Base-by-base conservation (phyloP, 2,329 filamentous ascomycete genomes). In the Penicillium corylophilum region DNA sequence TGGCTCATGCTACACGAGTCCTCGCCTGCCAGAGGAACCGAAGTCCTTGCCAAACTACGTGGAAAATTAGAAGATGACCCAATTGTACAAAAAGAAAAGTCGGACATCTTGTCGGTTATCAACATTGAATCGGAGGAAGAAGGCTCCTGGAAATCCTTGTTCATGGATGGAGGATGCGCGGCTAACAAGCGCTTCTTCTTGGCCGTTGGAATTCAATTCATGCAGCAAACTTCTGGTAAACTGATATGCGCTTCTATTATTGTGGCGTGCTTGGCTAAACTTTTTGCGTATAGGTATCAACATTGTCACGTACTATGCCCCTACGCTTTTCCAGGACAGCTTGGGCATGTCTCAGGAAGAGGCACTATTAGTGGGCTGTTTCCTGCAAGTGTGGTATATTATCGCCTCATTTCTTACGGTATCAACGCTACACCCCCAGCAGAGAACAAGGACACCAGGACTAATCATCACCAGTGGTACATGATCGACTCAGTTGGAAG, bases 381-480 rank as follows among this genome's bases (percentile, higher is more conserved):
- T 64, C 31, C 54, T 64, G 6, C 64, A 66, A 50, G 54, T 66
- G 16, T 66, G 62, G 59, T 67, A 67, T 41, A 50, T 66, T 15
- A 33, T 65, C 8, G 65, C 64, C 15, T 65, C 64, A 5, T 62
- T 65, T 16, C 50, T 64, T 12, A 67, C 67, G n/a, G 60, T 62
- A 51, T 50, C 65, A 40, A 44, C 59, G 22, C 29, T 51, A 13
- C 55, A 60, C 28, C 57, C 20, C 42, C 52, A 28, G n/a, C n/a
- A 44, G 53, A 59, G 47, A 50, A 4, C 23, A 51, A 12, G 7
- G 51, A n/a, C 4, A 18, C 18, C 10, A 5, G 26, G 16, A 5
- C 41, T 43, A 40, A 50, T 23, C 12, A 12, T 18, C 12, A 12
- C 15, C 26, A 58, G 56, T 56, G 56, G 54, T 50, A 50, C 3